Evolutionary conservation across 352 stramenopile species (phyloP), one percentile per base, ranked within the genome.

Genomic region (Globisporangium yorkense): DNA sequence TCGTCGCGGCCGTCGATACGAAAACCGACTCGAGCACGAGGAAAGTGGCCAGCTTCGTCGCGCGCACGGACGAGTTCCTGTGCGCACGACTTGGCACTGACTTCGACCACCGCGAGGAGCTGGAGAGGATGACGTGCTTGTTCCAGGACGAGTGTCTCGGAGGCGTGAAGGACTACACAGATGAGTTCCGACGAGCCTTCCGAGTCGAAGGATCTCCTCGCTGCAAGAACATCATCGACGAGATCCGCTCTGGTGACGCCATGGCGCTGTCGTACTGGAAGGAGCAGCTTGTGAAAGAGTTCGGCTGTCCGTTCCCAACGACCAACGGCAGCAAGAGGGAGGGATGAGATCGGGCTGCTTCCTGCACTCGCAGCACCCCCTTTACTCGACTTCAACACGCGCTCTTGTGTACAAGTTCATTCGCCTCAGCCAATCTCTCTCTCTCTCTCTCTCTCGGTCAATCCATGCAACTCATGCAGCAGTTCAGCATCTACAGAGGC

Each of bases 101-200:
- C 15, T 54, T 54, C 13, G 44, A 65, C 27, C 6, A 47, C 0
- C 35, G 44, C 3, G 45, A 57, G 2, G 61, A 78, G 59, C 56
- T 72, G 18, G 66, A 81, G 57, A 73, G 67, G 53, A 78, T 81
- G 72, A 41, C 72, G 41, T 81, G 72, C 46, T 46, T 77, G 44
- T 78, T 73, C 41, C 65, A 77, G 48, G 63, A 79, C 54, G 48
- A 69, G 57, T 78, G 68, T 37, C 65, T 61, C 21, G 70, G 70
- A 29, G 70, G 72, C 8, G 58, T 70, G 13, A 40, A 31, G 24
- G 73, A 82, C 57, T 82, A 77, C 68, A 68, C 55, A 0, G 65
- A 72, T 1, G 56, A 57, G 13, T 82, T 82, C 65, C 75, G 75
- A 47, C 43, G 57, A 16, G 54, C 56, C 3, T 82, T 82, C 44